Percentiles rank a stretch among this genome's conserved stretches.
phyloP scores from a whole-genome alignment of 108 stramenopile species.

The Schizochytrium sp. region DNA sequence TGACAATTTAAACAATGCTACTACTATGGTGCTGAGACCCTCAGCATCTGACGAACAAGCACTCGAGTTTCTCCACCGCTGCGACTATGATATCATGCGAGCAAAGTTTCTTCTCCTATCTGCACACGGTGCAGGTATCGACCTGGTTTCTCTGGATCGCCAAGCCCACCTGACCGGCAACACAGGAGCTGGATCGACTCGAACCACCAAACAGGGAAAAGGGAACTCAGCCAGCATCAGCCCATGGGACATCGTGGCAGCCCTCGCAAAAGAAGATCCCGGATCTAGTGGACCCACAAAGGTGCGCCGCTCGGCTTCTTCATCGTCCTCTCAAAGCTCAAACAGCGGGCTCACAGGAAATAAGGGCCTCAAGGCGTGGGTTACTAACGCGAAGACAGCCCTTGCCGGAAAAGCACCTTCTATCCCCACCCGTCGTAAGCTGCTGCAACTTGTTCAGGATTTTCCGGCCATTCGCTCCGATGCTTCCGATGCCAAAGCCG shows the following conservation, averaged over 20 bases:
- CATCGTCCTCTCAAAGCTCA: neutral
- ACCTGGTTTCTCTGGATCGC: neutral
- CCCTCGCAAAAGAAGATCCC: neutral
- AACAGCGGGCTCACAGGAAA: neutral
- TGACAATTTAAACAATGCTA: neutral
- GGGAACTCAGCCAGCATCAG: no score
- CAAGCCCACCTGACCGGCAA: neutral
- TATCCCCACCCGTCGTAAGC: neutral
- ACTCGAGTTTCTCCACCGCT: constrained; percentile 53
- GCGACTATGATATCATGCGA: constrained; percentile 55
- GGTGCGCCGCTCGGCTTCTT: constrained; percentile 6
- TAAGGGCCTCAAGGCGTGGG: constrained; percentile 1
- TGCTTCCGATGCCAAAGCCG: neutral
- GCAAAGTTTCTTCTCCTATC: constrained; percentile 46
- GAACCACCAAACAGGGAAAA: neutral
- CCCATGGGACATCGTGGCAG: neutral
- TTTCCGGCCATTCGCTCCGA: neutral
- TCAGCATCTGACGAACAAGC: constrained; percentile 54
- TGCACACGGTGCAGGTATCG: constrained; percentile 4
- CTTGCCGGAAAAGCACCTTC: neutral
- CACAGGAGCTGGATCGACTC: neutral
- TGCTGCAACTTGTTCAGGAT: constrained; percentile 2
- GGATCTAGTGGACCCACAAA: neutral
- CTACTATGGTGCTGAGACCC: neutral
- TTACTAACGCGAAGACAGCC: neutral